phyloP scores from a whole-genome alignment of 139 green algal species.

The Zygnema circumcarinatum region DNA sequence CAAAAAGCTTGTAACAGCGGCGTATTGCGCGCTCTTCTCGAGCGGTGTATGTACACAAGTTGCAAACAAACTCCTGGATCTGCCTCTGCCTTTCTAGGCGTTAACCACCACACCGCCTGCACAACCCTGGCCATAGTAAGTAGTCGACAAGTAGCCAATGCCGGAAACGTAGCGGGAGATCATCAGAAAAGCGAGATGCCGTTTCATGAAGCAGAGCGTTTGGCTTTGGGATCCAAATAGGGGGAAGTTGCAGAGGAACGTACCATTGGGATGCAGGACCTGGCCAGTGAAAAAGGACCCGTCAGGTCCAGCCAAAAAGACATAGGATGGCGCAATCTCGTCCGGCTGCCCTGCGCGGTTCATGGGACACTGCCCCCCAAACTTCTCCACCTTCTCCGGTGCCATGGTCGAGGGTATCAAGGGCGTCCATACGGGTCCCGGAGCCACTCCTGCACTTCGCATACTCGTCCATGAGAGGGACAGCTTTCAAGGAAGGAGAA shows the following conservation, averaged over 20 bases:
- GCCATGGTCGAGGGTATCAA: constrained; percentile 71
- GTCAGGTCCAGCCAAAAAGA: constrained; percentile 71
- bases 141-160: background rate
- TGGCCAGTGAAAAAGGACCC: constrained; percentile 48
- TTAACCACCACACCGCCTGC: constrained; percentile 41
- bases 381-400: constrained; percentile 47
- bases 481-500: background rate
- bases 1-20: too few species aligned
- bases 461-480: background rate
- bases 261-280: constrained; percentile 74
- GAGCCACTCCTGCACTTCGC: constrained; percentile 70
- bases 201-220: background rate
- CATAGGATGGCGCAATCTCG: constrained; percentile 69
- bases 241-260: background rate
- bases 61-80: background rate
- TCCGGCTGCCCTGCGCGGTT: constrained; percentile 58
- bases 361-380: constrained; percentile 42
- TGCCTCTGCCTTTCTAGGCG: background rate
- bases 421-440: constrained; percentile 79
- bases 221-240: background rate
- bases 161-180: background rate
- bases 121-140: background rate
- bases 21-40: too few species aligned
- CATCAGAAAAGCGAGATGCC: background rate
- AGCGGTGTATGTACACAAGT: too few species aligned